These are phyloP conservation scores for Globisporangium spinosum DNA, from an alignment of 352 stramenopile genomes.

Conservation along the genomic window DNA sequence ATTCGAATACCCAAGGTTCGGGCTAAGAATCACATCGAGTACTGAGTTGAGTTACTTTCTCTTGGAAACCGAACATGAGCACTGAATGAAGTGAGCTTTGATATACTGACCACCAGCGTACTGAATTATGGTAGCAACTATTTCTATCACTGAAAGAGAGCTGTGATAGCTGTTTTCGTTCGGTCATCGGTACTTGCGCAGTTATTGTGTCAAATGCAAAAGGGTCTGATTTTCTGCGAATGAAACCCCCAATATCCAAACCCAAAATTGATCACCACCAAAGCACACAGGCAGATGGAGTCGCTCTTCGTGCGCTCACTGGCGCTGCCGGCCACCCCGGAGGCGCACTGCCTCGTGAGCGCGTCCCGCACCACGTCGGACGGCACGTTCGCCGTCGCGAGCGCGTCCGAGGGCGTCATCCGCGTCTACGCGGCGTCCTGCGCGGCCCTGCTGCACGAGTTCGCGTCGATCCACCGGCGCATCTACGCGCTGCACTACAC, in stretches of 20 bases:
- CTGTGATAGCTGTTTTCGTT: too few relatives aligned
- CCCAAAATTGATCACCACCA: not conserved
- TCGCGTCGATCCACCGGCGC: slow-evolving; percentile 65
- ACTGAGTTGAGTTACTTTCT: too few relatives aligned
- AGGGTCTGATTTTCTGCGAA: slow-evolving; percentile 2
- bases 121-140: too few relatives aligned
- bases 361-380: slow-evolving; percentile 61
- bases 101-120: too few relatives aligned
- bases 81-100: too few relatives aligned
- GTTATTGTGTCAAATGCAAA: not conserved
- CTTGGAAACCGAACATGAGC: too few relatives aligned
- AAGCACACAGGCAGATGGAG: slow-evolving; percentile 29
- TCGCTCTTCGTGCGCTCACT: slow-evolving; percentile 70
- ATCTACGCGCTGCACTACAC: slow-evolving; percentile 79
- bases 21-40: too few relatives aligned
- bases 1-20: too few relatives aligned
- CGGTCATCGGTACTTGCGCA: too few relatives aligned
- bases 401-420: slow-evolving; percentile 55
- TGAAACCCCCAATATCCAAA: slow-evolving; percentile 5
- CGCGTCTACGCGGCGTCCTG: slow-evolving; percentile 79
- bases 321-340: slow-evolving; percentile 33
- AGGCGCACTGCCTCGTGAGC: slow-evolving; percentile 47
- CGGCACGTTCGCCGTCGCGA: slow-evolving; percentile 75
- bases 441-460: slow-evolving; percentile 76
- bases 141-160: too few relatives aligned